Base-by-base conservation (phyloP, 257 asterid genomes). In the Salvia rosmarinus region DNA sequence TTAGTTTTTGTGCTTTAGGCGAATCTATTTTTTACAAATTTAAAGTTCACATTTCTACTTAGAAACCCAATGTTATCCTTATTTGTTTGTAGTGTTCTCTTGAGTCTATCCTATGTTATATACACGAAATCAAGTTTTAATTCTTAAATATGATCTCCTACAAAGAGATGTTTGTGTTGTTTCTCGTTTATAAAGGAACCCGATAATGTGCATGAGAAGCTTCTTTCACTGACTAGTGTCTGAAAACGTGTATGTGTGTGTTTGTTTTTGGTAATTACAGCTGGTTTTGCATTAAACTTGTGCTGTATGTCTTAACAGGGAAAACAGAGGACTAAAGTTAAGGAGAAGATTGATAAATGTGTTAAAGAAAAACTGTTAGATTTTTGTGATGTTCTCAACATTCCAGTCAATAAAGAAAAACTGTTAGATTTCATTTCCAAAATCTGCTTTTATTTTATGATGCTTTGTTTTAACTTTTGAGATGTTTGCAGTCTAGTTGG, bases 341-440 rank as follows among this genome's bases (percentile, higher is more conserved):
- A 84, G 82, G 96, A 94, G 82, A 94, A 87, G 87, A 72, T 94
- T 63, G 97, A 91, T 79, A 89, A 86, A 83, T 91, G 97, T 70
- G 89, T 85, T 2, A 94, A 94, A 80, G 97, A 91, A 64, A 94
- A 91, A 64, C 74, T 94, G 77, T 76, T 94, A 78, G 93, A 89
- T 78, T 89, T 94, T 69, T 89, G 96, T 83, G 94, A 86, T 43
- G 70, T 94, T 67, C 96, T 94, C 66, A 88, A 94, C 52, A 83
- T 94, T 78, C 30, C 30, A 25, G 79, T 83, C 58, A 85, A 57
- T 63, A 90, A 72, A 83, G 72, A n/a, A n/a, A n/a, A n/a, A n/a
- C n/a, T n/a, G n/a, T n/a, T n/a, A n/a, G n/a, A n/a, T n/a, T n/a
- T n/a, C n/a, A n/a, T n/a, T n/a, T n/a, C n/a, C n/a, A n/a, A n/a